These are phyloP conservation scores for Fusarium piperis DNA, from an alignment of 2,329 filamentous ascomycete species.

Conservation along the genomic window DNA sequence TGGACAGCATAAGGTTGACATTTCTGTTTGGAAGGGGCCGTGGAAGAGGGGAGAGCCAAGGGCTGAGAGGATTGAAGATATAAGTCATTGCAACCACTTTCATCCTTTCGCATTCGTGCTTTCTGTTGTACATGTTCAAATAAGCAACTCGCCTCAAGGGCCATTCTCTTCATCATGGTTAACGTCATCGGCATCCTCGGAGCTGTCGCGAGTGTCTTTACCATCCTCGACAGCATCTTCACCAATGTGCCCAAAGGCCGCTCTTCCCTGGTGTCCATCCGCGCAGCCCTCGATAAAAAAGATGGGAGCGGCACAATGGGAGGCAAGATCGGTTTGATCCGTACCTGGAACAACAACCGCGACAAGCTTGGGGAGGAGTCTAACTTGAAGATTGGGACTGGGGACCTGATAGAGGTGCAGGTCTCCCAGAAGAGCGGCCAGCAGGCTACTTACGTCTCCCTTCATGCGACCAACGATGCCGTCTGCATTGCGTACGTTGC, in stretches of 20 bases:
- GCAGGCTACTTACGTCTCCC: not conserved
- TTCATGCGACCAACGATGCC: not conserved
- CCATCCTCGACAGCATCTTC: not conserved
- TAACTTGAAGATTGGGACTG: not conserved
- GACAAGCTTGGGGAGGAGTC: not conserved
- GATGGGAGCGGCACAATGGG: not conserved
- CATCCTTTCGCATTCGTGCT: too few relatives aligned
- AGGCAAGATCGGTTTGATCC: not conserved
- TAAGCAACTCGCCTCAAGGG: not conserved
- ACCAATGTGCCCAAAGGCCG: not conserved
- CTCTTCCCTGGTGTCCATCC: not conserved
- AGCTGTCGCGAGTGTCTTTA: not conserved
- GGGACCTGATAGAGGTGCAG: not conserved
- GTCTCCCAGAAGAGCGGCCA: not conserved
- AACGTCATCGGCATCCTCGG: not conserved
- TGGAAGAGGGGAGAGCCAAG: too few relatives aligned
- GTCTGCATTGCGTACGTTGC: not conserved
- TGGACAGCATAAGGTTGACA: not conserved
- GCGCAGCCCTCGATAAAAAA: not conserved
- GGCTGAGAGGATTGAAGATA: too few relatives aligned
- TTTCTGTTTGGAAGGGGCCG: too few relatives aligned
- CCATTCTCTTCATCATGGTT: not conserved
- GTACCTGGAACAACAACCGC: not conserved
- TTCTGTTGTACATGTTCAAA: too few relatives aligned
- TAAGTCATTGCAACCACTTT: too few relatives aligned